Percentiles rank a stretch among this genome's conserved stretches.
Conservation (phyloP, 1,139 yeast species). For the Geotrichum citri-aurantii region DNA sequence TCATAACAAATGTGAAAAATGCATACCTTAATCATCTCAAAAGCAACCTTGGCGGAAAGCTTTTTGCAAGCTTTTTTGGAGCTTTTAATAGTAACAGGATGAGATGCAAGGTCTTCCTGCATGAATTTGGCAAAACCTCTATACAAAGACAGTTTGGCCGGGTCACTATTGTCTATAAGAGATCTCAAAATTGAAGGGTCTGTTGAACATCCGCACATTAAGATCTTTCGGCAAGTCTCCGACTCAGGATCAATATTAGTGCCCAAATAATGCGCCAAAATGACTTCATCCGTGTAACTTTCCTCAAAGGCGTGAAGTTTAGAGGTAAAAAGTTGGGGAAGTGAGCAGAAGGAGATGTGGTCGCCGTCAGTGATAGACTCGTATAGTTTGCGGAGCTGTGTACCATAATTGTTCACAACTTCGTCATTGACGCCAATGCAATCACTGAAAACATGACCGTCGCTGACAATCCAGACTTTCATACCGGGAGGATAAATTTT, state of each 20-base stretch:
- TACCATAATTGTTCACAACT: conserved; percentile 17
- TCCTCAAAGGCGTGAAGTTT: conserved; percentile 13
- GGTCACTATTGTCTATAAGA: conserved; percentile 18
- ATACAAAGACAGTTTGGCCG: conserved; percentile 19
- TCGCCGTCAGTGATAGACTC: conserved; percentile 11
- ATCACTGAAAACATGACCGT: conserved; percentile 20
- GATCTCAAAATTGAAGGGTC: conserved; percentile 16
- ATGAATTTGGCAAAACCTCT: conserved; percentile 19
- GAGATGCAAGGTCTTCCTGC: conserved; percentile 18
- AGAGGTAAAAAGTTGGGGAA: conserved; percentile 18
- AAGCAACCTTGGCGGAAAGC: conserved; percentile 19
- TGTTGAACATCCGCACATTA: conserved; percentile 19
- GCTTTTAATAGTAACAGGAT: conserved; percentile 9
- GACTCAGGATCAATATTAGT: conserved; percentile 15
- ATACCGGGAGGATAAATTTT: conserved; percentile 17
- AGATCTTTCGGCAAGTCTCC: conserved; percentile 17
- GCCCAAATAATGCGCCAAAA: conserved; percentile 15
- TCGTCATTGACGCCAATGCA: conserved; percentile 20
- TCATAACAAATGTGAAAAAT: neutral
- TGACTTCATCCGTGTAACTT: conserved; percentile 11
- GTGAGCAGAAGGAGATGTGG: conserved; percentile 14
- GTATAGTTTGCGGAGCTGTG: conserved; percentile 13
- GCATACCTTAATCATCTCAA: conserved; percentile 19
- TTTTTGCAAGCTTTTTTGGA: conserved; percentile 16
- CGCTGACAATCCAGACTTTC: conserved; percentile 19